A percentile compares a stretch with the other conserved stretches of the same genome.
Evolutionary conservation across 371 early-diverging fungal species (phyloP).

Genomic region (Mucor velutinosus): DNA sequence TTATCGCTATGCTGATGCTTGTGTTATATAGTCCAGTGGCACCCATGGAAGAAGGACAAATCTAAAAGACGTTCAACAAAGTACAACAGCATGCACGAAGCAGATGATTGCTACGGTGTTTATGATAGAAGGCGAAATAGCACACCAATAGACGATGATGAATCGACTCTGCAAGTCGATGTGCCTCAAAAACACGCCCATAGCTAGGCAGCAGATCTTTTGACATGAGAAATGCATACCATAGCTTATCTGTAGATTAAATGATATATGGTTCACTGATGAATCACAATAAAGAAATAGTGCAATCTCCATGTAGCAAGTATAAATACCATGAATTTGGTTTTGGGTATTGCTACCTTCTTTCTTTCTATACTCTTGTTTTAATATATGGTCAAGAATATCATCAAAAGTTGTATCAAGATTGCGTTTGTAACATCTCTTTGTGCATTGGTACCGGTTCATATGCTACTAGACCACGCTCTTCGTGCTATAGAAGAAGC

Average conservation of each 20-base stretch:
- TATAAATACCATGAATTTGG: too few relatives aligned
- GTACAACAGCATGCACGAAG: background rate
- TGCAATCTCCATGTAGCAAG: too few relatives aligned
- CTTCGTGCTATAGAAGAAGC: background rate
- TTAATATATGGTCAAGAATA: background rate
- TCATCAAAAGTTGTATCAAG: background rate
- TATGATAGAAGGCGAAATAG: background rate
- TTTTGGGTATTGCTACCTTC: too few relatives aligned
- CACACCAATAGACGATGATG: background rate
- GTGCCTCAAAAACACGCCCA: background rate
- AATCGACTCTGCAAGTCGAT: background rate
- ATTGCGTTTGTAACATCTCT: background rate
- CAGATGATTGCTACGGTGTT: background rate
- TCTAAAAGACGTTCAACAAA: background rate
- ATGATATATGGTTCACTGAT: too few relatives aligned
- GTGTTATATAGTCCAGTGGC: background rate
- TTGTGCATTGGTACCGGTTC: background rate
- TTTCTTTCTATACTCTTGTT: too few relatives aligned
- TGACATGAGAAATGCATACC: too few relatives aligned
- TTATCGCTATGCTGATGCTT: background rate
- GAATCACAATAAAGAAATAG: too few relatives aligned
- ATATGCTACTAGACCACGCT: background rate
- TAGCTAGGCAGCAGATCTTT: background rate
- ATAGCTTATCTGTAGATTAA: too few relatives aligned
- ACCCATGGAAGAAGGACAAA: background rate